phyloP scores from a whole-genome alignment of 805 yeast species.

The Nakazawaea ambrosiae region DNA sequence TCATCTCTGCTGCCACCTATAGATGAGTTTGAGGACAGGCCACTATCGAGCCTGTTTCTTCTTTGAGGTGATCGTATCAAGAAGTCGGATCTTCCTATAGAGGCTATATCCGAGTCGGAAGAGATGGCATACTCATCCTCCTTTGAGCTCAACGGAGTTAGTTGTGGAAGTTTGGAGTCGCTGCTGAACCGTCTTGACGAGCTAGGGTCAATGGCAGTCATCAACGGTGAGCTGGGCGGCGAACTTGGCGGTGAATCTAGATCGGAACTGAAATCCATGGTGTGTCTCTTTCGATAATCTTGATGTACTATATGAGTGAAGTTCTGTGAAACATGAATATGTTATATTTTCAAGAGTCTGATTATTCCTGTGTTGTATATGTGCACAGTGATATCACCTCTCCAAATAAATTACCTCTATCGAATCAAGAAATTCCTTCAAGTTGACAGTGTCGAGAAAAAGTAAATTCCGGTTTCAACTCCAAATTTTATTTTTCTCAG shows the following conservation, averaged over 20 bases:
- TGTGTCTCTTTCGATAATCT: too few relatives aligned
- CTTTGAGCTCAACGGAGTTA: slow-evolving; percentile 21
- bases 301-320: too few relatives aligned
- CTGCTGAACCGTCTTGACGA: slow-evolving; percentile 12
- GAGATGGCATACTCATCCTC: slow-evolving; percentile 22
- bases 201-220: slow-evolving; percentile 4
- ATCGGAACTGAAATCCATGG: slow-evolving; percentile 1
- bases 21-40: slow-evolving; percentile 1
- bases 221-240: slow-evolving; percentile 1
- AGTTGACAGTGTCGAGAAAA: too few relatives aligned
- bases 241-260: slow-evolving; percentile 1
- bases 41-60: slow-evolving; percentile 5
- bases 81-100: slow-evolving; percentile 14
- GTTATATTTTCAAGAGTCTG: too few relatives aligned
- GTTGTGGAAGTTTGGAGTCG: slow-evolving; percentile 17
- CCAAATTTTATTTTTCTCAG: too few relatives aligned
- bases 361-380: too few relatives aligned
- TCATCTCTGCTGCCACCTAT: too few relatives aligned
- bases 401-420: too few relatives aligned
- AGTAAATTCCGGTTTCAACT: too few relatives aligned
- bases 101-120: slow-evolving; percentile 24
- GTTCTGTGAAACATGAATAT: too few relatives aligned
- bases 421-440: too few relatives aligned
- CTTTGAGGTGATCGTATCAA: slow-evolving; percentile 7
- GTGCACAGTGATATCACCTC: too few relatives aligned